Evolutionary conservation across 495 filamentous ascomycete genomes (phyloP), one percentile per base, ranked within the genome.

Genomic region (Penicillium salamii): DNA sequence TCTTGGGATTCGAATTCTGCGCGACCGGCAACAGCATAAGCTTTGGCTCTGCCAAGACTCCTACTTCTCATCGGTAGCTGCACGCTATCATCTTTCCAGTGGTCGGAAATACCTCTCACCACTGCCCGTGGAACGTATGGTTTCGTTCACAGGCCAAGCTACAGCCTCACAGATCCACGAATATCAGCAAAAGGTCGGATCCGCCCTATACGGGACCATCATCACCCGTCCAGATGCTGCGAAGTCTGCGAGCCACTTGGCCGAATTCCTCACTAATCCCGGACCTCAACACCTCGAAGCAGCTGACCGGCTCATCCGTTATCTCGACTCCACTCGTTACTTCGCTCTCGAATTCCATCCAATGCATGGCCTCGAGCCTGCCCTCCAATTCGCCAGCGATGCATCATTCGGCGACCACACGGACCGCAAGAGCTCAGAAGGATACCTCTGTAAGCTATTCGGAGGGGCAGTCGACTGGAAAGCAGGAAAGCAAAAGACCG

Each of bases 101-200:
- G n/a, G n/a, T n/a, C n/a, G n/a, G n/a, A n/a, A n/a, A n/a, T n/a
- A n/a, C n/a, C n/a, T n/a, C n/a, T n/a, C n/a, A n/a, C n/a, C n/a
- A n/a, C n/a, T n/a, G n/a, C n/a, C n/a, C n/a, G n/a, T n/a, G n/a
- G n/a, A n/a, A n/a, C n/a, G n/a, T n/a, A n/a, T n/a, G n/a, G n/a
- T n/a, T n/a, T n/a, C 24, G 9, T 28, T 28, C 24, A 9, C 4
- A 28, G 24, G 24, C 4, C 5, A 28, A 28, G 51, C 44, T 21
- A 43, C 28, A 1, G 19, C 37, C 5, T 1, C 17, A 19, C 3
- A 55, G 2, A 59, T 53, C 11, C 26, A 57, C 15, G 11, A 31
- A 13, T 65, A 65, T 38, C 52, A 62, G 31, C 45, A 57, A 28
- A 57, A 58, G 31, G 48, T 69, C n/a, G 56, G 63, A 21, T 69